Evolutionary conservation across 2,329 filamentous ascomycete species (phyloP).

Genomic region (Microcera coccophila): DNA sequence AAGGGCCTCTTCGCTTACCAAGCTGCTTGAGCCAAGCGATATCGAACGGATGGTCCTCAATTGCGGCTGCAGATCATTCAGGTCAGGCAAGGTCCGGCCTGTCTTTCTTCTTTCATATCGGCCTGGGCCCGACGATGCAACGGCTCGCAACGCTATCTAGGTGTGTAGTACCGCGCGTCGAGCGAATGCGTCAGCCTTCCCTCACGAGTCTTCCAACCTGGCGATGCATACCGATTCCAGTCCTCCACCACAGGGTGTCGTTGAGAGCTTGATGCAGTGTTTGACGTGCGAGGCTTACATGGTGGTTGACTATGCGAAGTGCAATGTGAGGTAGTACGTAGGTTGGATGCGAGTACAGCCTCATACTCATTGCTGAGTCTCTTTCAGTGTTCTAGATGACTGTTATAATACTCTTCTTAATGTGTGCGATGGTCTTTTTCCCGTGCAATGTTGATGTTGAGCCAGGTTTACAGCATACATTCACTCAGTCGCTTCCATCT

Average conservation of each 20-base stretch:
- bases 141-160: slow-evolving; percentile 1
- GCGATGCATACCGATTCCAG: slow-evolving; percentile 65
- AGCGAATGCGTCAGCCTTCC: slow-evolving; percentile 26
- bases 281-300: slow-evolving; percentile 81
- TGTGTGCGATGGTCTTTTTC: slow-evolving; percentile 47
- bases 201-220: slow-evolving; percentile 48
- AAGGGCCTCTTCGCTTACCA: too few relatives aligned
- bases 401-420: slow-evolving; percentile 68
- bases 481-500: slow-evolving; percentile 86
- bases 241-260: slow-evolving; percentile 63
- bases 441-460: too few relatives aligned
- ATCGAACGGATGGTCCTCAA: too few relatives aligned
- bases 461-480: slow-evolving; percentile 50
- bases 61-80: too few relatives aligned
- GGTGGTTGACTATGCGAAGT: slow-evolving; percentile 68
- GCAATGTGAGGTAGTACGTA: slow-evolving; percentile 65
- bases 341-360: not conserved
- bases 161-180: not conserved
- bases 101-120: slow-evolving; percentile 3
- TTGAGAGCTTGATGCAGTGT: slow-evolving; percentile 69
- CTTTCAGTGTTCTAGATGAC: slow-evolving; percentile 56
- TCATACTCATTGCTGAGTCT: too few relatives aligned
- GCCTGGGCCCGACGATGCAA: slow-evolving; percentile 3
- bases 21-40: too few relatives aligned
- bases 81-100: too few relatives aligned